A percentile compares a stretch with the other conserved stretches of the same genome.
These are phyloP conservation scores for Pythium sukuiense DNA, from an alignment of 352 stramenopile species.

Conservation along the genomic window DNA sequence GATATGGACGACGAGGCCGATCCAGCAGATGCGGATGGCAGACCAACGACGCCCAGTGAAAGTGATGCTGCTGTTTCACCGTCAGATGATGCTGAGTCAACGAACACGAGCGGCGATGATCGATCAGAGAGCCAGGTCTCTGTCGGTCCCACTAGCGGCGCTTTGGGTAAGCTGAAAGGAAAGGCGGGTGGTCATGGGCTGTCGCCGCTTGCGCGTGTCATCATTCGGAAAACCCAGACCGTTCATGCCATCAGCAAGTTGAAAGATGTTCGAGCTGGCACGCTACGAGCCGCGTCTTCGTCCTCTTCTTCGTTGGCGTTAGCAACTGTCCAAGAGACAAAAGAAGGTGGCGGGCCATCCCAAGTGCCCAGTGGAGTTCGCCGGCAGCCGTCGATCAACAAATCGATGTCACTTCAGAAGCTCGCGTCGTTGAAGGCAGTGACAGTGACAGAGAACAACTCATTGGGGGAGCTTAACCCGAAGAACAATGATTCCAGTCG, in stretches of 20 bases:
- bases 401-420: constrained; percentile 8
- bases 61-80: neutral
- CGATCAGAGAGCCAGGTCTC: constrained; percentile 19
- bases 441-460: neutral
- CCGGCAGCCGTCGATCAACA: neutral
- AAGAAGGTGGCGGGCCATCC: neutral
- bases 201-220: constrained; percentile 43
- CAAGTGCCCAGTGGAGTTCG: neutral
- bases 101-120: neutral
- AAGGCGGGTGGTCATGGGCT: constrained; percentile 19
- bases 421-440: neutral
- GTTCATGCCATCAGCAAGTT: constrained; percentile 47
- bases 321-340: constrained; percentile 24
- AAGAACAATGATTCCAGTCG: neutral
- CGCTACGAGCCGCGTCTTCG: neutral
- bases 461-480: neutral
- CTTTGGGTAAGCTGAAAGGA: constrained; percentile 8
- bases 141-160: constrained; percentile 17
- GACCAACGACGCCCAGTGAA: neutral
- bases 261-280: constrained; percentile 30
- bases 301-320: constrained; percentile 25
- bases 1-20: constrained; percentile 18
- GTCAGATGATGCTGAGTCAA: neutral
- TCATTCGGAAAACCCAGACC: constrained; percentile 46
- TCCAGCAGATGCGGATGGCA: constrained; percentile 4